These are phyloP conservation scores for Pseudohyphozyma bogoriensis DNA, from an alignment of 768 basidiomycete genomes.

Conservation along the genomic window DNA sequence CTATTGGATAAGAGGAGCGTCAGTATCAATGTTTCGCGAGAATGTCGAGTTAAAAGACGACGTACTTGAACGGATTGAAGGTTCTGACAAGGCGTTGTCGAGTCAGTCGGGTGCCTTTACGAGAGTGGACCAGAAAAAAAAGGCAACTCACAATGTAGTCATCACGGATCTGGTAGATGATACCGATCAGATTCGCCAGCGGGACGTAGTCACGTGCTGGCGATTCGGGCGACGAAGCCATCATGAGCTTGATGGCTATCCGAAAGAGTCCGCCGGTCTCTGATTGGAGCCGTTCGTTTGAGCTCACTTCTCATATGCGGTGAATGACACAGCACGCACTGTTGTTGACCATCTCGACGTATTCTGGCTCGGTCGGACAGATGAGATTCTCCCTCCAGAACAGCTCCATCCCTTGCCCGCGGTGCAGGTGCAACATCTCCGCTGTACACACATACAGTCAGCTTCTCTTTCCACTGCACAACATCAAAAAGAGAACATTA, in stretches of 20 bases:
- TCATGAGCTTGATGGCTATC: conserved; percentile 90
- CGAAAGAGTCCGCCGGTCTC: conserved; percentile 92
- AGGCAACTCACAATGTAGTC: too few relatives aligned
- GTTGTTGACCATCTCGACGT: conserved; percentile 90
- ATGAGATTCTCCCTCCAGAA: conserved; percentile 84
- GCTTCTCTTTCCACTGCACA: conserved; percentile 28
- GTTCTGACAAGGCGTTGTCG: too few relatives aligned
- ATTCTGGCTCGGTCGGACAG: conserved; percentile 91
- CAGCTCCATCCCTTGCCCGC: conserved; percentile 89
- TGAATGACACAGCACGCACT: conserved; percentile 47
- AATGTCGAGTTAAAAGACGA: background rate
- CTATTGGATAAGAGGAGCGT: conserved; percentile 43
- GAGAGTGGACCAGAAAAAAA: background rate
- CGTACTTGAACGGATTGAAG: background rate
- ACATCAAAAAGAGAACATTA: background rate
- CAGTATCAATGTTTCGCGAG: background rate
- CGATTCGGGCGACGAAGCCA: conserved; percentile 47
- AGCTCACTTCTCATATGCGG: background rate
- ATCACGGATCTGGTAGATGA: conserved; percentile 95
- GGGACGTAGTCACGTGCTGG: conserved; percentile 63
- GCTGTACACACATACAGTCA: conserved; percentile 35
- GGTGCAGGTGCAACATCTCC: conserved; percentile 75
- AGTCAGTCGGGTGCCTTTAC: too few relatives aligned
- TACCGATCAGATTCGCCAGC: conserved; percentile 82
- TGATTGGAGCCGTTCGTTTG: conserved; percentile 38